Evolutionary conservation across 768 basidiomycete species (phyloP).

Genomic region (Xerocomellus amylosporus): DNA sequence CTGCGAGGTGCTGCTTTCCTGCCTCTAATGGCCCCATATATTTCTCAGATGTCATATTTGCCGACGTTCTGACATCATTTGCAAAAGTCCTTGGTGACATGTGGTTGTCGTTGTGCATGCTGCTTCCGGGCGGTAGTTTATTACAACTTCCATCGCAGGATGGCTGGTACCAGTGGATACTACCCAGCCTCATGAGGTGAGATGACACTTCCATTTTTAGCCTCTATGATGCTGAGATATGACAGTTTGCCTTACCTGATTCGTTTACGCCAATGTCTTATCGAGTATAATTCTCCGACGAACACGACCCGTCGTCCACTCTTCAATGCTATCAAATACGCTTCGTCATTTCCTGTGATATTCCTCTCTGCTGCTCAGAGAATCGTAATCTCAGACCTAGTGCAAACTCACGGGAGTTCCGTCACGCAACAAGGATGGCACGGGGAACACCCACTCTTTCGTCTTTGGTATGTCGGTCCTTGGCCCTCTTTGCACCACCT

Average conservation of each 20-base stretch:
- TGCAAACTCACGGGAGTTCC: constrained; percentile 45
- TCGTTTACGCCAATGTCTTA: constrained; percentile 91
- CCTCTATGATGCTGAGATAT: constrained; percentile 4
- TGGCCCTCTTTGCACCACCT: background rate
- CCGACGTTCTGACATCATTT: constrained; percentile 94
- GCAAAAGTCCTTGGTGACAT: constrained; percentile 95
- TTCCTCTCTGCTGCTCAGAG: constrained; percentile 90
- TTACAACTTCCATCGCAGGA: constrained; percentile 58
- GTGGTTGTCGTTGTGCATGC: constrained; percentile 84
- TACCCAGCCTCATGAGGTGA: constrained; percentile 87
- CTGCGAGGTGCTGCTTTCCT: constrained; percentile 75
- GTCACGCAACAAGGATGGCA: constrained; percentile 55
- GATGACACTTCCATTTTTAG: constrained; percentile 10
- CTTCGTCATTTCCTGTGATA: constrained; percentile 94
- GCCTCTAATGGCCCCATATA: constrained; percentile 58
- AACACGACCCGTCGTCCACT: constrained; percentile 72
- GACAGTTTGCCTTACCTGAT: constrained; percentile 79
- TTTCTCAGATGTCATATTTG: constrained; percentile 91
- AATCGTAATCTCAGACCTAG: constrained; percentile 59
- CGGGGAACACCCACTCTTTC: constrained; percentile 75
- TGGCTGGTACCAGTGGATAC: constrained; percentile 68
- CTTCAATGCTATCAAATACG: constrained; percentile 93
- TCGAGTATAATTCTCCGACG: constrained; percentile 67
- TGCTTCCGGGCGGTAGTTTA: constrained; percentile 80
- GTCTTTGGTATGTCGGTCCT: constrained; percentile 64